A percentile compares a stretch with the other conserved stretches of the same genome.
phyloP scores from a whole-genome alignment of 129 eudicot genomes.

The Centaurea solstitialis region DNA sequence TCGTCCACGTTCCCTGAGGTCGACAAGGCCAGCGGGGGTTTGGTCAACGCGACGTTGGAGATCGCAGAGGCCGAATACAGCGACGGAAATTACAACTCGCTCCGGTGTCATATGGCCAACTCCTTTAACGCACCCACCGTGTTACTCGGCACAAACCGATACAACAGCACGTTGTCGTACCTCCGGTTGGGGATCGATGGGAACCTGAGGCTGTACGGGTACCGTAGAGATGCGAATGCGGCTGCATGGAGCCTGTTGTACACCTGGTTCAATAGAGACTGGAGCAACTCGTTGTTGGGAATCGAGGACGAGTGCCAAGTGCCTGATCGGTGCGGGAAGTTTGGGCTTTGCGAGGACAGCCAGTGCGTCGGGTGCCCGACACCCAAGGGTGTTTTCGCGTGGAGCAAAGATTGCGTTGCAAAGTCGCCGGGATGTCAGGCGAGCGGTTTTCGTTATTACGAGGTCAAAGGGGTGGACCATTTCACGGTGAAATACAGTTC shows the following conservation, averaged over 20 bases:
- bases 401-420: slow-evolving; percentile 24
- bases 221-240: not conserved
- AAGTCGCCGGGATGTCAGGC: slow-evolving; percentile 5
- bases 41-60: not conserved
- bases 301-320: slow-evolving; percentile 16
- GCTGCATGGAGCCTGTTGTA: not conserved
- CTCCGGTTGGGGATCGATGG: not conserved
- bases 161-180: not conserved
- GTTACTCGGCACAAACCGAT: not conserved
- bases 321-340: slow-evolving; percentile 25
- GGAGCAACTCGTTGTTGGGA: no score
- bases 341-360: slow-evolving; percentile 40
- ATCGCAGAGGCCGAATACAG: not conserved
- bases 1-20: no score
- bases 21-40: no score
- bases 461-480: slow-evolving; percentile 44
- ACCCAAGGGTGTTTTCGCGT: not conserved
- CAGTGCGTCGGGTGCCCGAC: slow-evolving; percentile 30
- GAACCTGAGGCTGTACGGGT: not conserved
- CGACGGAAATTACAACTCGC: not conserved
- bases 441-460: slow-evolving; percentile 13
- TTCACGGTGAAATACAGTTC: slow-evolving; percentile 28
- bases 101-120: not conserved
- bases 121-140: not conserved
- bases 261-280: not conserved